Conservation (phyloP, 2,329 filamentous ascomycete genomes). For the Cladophialophora immunda region DNA sequence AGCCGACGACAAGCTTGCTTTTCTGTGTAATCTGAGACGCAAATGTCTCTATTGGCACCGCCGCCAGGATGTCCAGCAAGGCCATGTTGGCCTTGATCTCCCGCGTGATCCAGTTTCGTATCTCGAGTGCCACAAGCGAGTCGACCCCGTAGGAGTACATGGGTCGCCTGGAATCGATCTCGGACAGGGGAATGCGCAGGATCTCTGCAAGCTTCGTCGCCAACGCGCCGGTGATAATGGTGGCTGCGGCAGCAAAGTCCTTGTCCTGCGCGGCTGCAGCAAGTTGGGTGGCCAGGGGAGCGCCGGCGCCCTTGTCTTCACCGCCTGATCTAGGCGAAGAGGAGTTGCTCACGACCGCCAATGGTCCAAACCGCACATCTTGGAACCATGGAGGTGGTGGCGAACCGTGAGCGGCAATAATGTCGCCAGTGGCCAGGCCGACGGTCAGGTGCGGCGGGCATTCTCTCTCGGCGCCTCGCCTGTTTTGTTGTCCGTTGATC, state of each 20-base stretch:
- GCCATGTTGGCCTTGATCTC: constrained; percentile 45
- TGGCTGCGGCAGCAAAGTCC: constrained; percentile 12
- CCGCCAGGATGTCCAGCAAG: constrained; percentile 44
- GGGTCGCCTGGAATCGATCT: constrained; percentile 37
- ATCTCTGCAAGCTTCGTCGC: constrained; percentile 21
- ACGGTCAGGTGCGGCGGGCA: not conserved
- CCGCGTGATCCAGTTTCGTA: constrained; percentile 43
- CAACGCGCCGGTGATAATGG: constrained; percentile 9
- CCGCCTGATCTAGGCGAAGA: not conserved
- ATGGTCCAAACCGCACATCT: not conserved
- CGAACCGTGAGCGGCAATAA: not conserved
- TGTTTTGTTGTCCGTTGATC: not conserved
- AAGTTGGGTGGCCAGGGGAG: constrained; percentile 26
- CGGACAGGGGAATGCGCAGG: constrained; percentile 30
- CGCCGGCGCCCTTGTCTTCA: not conserved
- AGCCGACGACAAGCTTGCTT: constrained; percentile 22
- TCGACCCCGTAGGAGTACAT: constrained; percentile 42
- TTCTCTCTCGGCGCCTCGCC: not conserved
- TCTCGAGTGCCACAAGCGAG: constrained; percentile 45
- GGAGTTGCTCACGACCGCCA: not conserved
- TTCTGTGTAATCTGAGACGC: constrained; percentile 41
- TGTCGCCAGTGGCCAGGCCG: not conserved
- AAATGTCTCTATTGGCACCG: constrained; percentile 39
- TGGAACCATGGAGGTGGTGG: not conserved
- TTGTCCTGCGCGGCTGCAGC: constrained; percentile 19